Evolutionary conservation across 1,284 basidiomycete species (phyloP).

Genomic region (Peniophora sp.): DNA sequence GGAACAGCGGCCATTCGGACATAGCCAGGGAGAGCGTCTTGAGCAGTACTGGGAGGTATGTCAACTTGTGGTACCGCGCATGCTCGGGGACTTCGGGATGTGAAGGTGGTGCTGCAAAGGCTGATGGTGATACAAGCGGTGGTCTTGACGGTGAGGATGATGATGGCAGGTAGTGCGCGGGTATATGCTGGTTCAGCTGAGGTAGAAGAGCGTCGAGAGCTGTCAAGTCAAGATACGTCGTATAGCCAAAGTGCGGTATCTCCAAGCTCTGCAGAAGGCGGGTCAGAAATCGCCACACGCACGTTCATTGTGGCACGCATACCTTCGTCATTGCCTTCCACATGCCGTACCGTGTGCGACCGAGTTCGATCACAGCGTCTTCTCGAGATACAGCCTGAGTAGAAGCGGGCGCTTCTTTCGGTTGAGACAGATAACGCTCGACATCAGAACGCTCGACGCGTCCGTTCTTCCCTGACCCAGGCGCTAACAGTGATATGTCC

Average conservation of each 20-base stretch:
- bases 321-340: slow-evolving; percentile 83
- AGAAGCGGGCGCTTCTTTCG: slow-evolving; percentile 7
- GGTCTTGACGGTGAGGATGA: slow-evolving; percentile 17
- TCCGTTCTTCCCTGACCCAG: slow-evolving; percentile 71
- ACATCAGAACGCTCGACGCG: slow-evolving; percentile 74
- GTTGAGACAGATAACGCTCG: slow-evolving; percentile 44
- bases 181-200: slow-evolving; percentile 64
- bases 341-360: slow-evolving; percentile 77
- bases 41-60: slow-evolving; percentile 79
- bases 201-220: slow-evolving; percentile 66
- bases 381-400: slow-evolving; percentile 15
- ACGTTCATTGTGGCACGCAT: slow-evolving; percentile 6
- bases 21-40: slow-evolving; percentile 80
- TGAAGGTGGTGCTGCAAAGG: slow-evolving; percentile 34
- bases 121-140: slow-evolving; percentile 36
- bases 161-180: slow-evolving; percentile 47
- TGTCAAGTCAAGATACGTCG: slow-evolving; percentile 77
- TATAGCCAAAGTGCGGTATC: slow-evolving; percentile 41
- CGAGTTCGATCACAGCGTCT: slow-evolving; percentile 62
- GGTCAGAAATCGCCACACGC: slow-evolving; percentile 6
- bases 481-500: slow-evolving; percentile 48
- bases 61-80: slow-evolving; percentile 58
- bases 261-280: slow-evolving; percentile 55
- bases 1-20: slow-evolving; percentile 79
- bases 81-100: slow-evolving; percentile 33